Conservation (phyloP, 495 filamentous ascomycete genomes). For the Podospora conica region DNA sequence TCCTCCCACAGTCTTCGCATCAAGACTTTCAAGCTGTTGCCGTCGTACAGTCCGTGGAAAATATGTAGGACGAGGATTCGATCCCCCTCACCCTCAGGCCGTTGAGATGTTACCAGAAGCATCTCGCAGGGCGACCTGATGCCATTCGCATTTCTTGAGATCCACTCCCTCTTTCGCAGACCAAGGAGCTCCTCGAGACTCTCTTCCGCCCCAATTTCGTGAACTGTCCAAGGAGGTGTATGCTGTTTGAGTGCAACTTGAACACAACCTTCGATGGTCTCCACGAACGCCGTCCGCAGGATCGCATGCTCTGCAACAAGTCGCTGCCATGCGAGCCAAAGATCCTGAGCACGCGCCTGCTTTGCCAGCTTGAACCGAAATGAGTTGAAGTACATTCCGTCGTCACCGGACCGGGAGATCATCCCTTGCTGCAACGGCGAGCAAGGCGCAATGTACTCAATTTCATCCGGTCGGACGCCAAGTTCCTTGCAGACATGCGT, state of each 20-base stretch:
- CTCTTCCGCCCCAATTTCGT: conserved; percentile 3
- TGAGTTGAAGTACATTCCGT: conserved; percentile 60
- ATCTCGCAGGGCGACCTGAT: conserved; percentile 32
- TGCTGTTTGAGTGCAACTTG: conserved; percentile 55
- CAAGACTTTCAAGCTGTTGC: conserved; percentile 64
- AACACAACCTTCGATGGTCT: conserved; percentile 62
- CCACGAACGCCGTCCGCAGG: conserved; percentile 59
- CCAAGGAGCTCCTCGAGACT: conserved; percentile 24
- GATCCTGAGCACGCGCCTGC: conserved; percentile 30
- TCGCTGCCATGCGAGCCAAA: conserved; percentile 48
- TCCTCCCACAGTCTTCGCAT: conserved; percentile 49
- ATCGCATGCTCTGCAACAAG: conserved; percentile 48
- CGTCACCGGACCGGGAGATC: conserved; percentile 58
- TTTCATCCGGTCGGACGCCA: conserved; percentile 34
- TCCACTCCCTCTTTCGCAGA: conserved; percentile 37
- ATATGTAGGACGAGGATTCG: conserved; percentile 54
- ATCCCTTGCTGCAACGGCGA: conserved; percentile 77
- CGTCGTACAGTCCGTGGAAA: conserved; percentile 88
- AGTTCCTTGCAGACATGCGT: conserved; percentile 40
- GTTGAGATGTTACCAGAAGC: conserved; percentile 28
- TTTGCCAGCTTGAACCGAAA: conserved; percentile 53
- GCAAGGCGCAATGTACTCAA: conserved; percentile 68
- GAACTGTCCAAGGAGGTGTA: conserved; percentile 44
- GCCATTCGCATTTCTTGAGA: conserved; percentile 21
- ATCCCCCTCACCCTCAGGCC: conserved; percentile 12